phyloP scores from a whole-genome alignment of 23 red algal species.

The Gracilaria domingensis region DNA sequence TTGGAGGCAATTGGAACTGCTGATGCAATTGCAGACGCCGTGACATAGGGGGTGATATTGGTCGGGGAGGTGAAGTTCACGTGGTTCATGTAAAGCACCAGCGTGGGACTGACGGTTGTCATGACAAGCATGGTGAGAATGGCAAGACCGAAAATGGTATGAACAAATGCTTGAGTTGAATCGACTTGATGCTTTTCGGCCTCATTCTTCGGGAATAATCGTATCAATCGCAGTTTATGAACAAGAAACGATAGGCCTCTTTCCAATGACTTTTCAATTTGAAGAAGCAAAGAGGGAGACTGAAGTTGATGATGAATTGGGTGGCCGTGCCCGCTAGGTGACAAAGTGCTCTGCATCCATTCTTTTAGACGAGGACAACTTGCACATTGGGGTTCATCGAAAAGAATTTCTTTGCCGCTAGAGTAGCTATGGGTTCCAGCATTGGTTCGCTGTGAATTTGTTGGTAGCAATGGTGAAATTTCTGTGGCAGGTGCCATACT shows the following conservation, averaged over 20 bases:
- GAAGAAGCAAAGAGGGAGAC: not conserved
- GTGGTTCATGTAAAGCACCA: constrained; percentile 69
- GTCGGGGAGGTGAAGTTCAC: constrained; percentile 35
- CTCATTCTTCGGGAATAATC: not conserved
- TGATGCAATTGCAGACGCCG: constrained; percentile 30
- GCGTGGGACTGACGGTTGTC: constrained; percentile 61
- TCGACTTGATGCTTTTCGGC: not conserved
- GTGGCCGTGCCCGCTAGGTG: constrained; percentile 6
- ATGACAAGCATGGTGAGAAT: constrained; percentile 66
- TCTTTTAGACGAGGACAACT: constrained; percentile 5
- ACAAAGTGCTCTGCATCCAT: constrained; percentile 3
- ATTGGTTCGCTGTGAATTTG: not conserved
- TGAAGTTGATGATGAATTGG: constrained; percentile 30
- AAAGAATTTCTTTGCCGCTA: not conserved
- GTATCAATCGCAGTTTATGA: constrained; percentile 15
- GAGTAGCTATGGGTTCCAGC: not conserved
- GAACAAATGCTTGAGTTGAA: constrained; percentile 27
- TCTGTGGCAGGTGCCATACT: constrained; percentile 1
- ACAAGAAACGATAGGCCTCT: not conserved
- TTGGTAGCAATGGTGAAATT: constrained; percentile 20
- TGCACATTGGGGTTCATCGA: constrained; percentile 7
- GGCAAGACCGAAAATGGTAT: constrained; percentile 44
- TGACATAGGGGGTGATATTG: constrained; percentile 63
- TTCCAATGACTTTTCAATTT: not conserved
- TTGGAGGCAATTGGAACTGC: constrained; percentile 65